A percentile compares a stretch with the other conserved stretches of the same genome.
Evolutionary conservation across 192 early-diverging fungal genomes (phyloP).

Genomic region (Cetraspora pellucida): DNA sequence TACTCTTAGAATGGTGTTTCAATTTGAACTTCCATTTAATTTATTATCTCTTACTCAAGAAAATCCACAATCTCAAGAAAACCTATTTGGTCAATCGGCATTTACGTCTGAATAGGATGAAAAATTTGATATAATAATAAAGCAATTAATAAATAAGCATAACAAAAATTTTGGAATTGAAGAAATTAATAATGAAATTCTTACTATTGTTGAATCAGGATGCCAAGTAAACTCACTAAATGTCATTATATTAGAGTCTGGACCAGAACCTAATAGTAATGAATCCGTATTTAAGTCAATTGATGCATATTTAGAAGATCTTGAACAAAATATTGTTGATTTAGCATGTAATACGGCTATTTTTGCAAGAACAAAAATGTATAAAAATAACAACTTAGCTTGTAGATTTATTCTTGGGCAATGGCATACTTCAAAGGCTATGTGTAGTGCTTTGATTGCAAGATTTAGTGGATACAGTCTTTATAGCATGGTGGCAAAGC

Average conservation of each 20-base stretch:
- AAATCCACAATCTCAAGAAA: background rate
- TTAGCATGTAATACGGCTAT: background rate
- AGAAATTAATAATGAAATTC: background rate
- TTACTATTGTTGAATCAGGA: background rate
- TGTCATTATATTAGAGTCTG: constrained; percentile 21
- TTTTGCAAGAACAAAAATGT: background rate
- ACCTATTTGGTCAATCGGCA: background rate
- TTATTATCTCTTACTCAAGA: background rate
- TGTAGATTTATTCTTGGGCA: background rate
- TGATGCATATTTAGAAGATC: constrained; percentile 1
- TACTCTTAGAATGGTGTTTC: constrained; percentile 4
- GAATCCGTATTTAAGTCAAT: background rate
- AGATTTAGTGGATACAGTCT: constrained; percentile 7
- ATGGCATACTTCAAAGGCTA: constrained; percentile 11
- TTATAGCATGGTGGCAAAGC: background rate
- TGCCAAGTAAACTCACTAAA: background rate
- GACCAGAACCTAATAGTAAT: background rate
- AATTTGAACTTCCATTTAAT: background rate
- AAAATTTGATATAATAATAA: background rate
- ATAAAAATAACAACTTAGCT: background rate
- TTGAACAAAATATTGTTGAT: constrained; percentile 3
- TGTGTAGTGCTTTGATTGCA: background rate
- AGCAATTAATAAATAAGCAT: background rate
- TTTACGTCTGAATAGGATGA: background rate
- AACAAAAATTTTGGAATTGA: background rate